phyloP scores from a whole-genome alignment of 352 stramenopile species.

The Phytophthora foliorum region DNA sequence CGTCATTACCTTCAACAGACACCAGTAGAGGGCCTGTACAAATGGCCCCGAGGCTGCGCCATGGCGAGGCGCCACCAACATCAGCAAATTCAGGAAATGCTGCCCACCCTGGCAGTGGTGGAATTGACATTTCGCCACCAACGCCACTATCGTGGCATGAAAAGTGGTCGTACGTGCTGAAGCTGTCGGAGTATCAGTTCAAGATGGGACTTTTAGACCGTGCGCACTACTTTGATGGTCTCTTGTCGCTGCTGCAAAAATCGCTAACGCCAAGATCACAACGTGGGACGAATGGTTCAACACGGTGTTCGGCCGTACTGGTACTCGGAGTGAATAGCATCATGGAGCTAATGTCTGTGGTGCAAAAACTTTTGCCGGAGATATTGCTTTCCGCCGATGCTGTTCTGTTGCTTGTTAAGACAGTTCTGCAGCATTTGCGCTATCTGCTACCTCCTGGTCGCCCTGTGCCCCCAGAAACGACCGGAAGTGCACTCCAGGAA shows the following conservation, averaged over 20 bases:
- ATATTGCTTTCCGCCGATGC: conserved; percentile 67
- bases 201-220: conserved; percentile 78
- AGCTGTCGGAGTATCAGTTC: conserved; percentile 87
- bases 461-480: conserved; percentile 46
- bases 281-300: conserved; percentile 34
- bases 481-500: conserved; percentile 65
- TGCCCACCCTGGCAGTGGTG: conserved; percentile 14
- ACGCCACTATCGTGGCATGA: conserved; percentile 63
- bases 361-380: conserved; percentile 80
- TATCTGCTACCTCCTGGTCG: conserved; percentile 74
- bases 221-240: conserved; percentile 81
- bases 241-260: conserved; percentile 86
- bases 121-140: conserved; percentile 14
- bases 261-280: conserved; percentile 62
- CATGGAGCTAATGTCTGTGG: conserved; percentile 77
- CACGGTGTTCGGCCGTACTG: conserved; percentile 56
- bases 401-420: conserved; percentile 80
- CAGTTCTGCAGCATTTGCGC: conserved; percentile 77
- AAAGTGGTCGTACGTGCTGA: conserved; percentile 87
- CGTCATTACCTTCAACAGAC: not conserved
- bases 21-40: conserved; percentile 15
- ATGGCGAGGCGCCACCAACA: conserved; percentile 24
- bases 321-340: conserved; percentile 75
- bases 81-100: conserved; percentile 9
- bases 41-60: conserved; percentile 28